Evolutionary conservation across 345 rosid species (phyloP).

Genomic region (Carallia brachiata): DNA sequence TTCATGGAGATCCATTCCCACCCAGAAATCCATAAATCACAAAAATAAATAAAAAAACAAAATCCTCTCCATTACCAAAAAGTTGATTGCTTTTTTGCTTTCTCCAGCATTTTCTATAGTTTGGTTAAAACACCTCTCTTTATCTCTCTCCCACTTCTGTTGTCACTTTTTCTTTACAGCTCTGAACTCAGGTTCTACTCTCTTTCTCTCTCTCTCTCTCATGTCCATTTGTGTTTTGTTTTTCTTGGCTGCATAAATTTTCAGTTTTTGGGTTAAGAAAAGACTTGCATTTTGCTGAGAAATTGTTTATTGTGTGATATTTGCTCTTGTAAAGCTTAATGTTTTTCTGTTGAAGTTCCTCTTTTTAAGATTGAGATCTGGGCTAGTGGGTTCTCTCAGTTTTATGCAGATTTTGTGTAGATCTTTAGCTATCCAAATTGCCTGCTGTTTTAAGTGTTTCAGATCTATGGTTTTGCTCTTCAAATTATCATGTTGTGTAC

Average conservation of each 20-base stretch:
- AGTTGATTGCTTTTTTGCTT: not conserved
- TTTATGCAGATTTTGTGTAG: slow-evolving; percentile 22
- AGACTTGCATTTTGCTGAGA: slow-evolving; percentile 6
- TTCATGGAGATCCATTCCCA: slow-evolving; percentile 42
- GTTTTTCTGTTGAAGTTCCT: slow-evolving; percentile 7
- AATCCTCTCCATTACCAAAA: slow-evolving; percentile 15
- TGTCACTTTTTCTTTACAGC: slow-evolving; percentile 3
- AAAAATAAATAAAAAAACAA: not conserved
- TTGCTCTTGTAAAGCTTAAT: slow-evolving; percentile 3
- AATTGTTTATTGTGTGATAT: not conserved
- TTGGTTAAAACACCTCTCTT: not conserved
- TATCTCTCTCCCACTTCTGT: slow-evolving; percentile 6
- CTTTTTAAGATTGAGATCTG: slow-evolving; percentile 28
- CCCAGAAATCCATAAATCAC: slow-evolving; percentile 14
- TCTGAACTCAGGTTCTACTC: slow-evolving; percentile 24
- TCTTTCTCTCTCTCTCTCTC: not conserved
- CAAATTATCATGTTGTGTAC: slow-evolving; percentile 5
- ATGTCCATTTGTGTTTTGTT: not conserved
- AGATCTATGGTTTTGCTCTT: slow-evolving; percentile 36
- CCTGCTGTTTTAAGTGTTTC: slow-evolving; percentile 17
- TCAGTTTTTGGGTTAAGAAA: slow-evolving; percentile 4
- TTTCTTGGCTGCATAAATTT: slow-evolving; percentile 18
- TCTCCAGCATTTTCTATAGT: slow-evolving; percentile 11
- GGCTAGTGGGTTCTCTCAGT: slow-evolving; percentile 19
- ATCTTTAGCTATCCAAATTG: slow-evolving; percentile 26